These are phyloP conservation scores for Phytophthora kernoviae DNA, from an alignment of 352 stramenopile genomes.

Conservation along the genomic window DNA sequence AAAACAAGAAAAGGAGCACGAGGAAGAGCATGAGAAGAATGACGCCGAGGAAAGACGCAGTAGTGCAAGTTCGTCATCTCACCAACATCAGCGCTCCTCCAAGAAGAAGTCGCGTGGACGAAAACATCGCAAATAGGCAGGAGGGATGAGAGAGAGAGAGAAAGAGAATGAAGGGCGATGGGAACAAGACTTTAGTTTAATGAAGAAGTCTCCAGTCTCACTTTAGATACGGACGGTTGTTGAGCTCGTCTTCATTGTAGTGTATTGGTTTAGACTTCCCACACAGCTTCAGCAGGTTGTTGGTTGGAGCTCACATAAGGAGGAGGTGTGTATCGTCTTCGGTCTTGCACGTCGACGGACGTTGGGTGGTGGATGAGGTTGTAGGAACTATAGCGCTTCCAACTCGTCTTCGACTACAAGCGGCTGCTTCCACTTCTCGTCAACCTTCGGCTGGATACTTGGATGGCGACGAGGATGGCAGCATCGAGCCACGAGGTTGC, in stretches of 20 bases:
- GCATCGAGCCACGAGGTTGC: constrained; percentile 17
- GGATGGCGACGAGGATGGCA: constrained; percentile 22
- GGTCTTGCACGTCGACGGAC: constrained; percentile 28
- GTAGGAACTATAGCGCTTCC: constrained; percentile 81
- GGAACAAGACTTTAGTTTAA: constrained; percentile 5
- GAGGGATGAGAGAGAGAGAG: neutral
- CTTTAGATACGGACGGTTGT: constrained; percentile 8
- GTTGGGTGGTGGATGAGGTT: constrained; percentile 66
- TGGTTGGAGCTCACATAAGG: constrained; percentile 49
- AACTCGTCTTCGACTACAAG: constrained; percentile 84
- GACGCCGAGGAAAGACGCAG: constrained; percentile 7
- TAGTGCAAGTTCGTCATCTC: constrained; percentile 13
- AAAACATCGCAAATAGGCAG: constrained; percentile 18
- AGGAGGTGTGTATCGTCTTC: constrained; percentile 49
- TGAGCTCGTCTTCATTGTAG: neutral
- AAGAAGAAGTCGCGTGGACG: constrained; percentile 33
- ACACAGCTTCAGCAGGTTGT: constrained; percentile 65
- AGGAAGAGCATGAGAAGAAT: neutral
- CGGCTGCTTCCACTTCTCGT: constrained; percentile 44
- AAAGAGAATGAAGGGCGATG: constrained; percentile 1
- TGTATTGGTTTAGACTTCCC: constrained; percentile 60
- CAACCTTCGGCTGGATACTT: constrained; percentile 3
- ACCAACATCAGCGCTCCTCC: constrained; percentile 6
- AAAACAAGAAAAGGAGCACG: constrained; percentile 14
- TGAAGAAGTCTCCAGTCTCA: constrained; percentile 1